Evolutionary conservation across 768 basidiomycete genomes (phyloP).

Genomic region (Lactarius sp.): DNA sequence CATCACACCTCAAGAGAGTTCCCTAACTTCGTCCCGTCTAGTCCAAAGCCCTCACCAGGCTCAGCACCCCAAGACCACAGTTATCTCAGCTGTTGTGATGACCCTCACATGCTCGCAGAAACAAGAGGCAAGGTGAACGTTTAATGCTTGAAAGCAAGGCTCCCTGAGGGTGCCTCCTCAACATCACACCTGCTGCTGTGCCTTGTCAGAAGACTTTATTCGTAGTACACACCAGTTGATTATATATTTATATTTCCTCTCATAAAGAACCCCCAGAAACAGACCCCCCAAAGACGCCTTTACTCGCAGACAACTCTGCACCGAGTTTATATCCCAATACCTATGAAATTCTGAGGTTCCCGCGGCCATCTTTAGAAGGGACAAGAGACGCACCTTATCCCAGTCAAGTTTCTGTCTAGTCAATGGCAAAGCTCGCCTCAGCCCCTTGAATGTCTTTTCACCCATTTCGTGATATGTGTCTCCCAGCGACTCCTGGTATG

Average conservation of each 20-base stretch:
- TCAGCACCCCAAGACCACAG: not conserved
- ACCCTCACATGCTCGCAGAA: not conserved
- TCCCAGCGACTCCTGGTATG: slow-evolving; percentile 74
- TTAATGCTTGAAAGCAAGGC: not conserved
- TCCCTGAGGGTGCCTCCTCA: not conserved
- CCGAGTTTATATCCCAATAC: slow-evolving; percentile 67
- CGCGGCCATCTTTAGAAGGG: not conserved
- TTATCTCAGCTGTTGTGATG: not conserved
- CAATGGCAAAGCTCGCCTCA: slow-evolving; percentile 85
- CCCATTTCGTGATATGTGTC: slow-evolving; percentile 85
- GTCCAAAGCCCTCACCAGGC: too few relatives aligned
- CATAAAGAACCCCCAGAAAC: slow-evolving; percentile 29
- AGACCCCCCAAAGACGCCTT: slow-evolving; percentile 43
- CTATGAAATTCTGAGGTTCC: slow-evolving; percentile 30
- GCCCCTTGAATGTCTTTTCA: slow-evolving; percentile 88
- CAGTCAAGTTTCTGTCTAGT: slow-evolving; percentile 94
- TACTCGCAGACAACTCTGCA: slow-evolving; percentile 66
- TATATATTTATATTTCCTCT: slow-evolving; percentile 3
- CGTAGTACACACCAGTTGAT: slow-evolving; percentile 4
- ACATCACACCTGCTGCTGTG: not conserved
- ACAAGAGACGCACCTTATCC: slow-evolving; percentile 64
- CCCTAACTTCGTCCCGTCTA: too few relatives aligned
- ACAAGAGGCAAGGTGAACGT: not conserved
- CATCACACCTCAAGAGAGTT: too few relatives aligned
- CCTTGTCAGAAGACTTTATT: slow-evolving; percentile 2